Evolutionary conservation across 768 basidiomycete genomes (phyloP).

Genomic region (Gymnopilus junonius): DNA sequence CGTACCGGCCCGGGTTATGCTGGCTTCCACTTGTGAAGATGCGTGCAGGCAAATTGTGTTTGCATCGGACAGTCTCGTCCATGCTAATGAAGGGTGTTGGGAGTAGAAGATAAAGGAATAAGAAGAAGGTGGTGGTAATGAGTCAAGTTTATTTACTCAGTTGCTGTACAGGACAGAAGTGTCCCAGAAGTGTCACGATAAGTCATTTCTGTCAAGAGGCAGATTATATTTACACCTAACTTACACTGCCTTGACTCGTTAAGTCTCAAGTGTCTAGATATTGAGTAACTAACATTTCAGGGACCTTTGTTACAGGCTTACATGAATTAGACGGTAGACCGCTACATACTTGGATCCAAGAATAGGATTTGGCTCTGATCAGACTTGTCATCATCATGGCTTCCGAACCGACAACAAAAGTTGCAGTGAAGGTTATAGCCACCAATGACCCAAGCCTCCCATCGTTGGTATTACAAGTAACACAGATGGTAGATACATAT

Average conservation of each 20-base stretch:
- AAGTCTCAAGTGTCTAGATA: neutral
- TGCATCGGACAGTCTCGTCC: constrained; percentile 2
- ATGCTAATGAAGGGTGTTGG: too few relatives aligned
- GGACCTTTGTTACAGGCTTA: too few relatives aligned
- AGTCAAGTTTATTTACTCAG: neutral
- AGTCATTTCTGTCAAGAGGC: too few relatives aligned
- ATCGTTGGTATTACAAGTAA: constrained; percentile 68
- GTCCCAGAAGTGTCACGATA: neutral
- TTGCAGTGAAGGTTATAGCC: constrained; percentile 53
- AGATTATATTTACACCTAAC: too few relatives aligned
- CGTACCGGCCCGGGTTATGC: constrained; percentile 42
- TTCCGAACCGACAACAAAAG: constrained; percentile 24
- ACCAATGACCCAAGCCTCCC: constrained; percentile 56
- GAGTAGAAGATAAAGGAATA: neutral
- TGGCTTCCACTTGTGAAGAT: constrained; percentile 30
- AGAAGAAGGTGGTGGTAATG: neutral
- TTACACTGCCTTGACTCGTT: neutral
- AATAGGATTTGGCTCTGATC: neutral
- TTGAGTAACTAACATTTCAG: neutral
- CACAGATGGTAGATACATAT: constrained; percentile 69
- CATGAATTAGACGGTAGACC: too few relatives aligned
- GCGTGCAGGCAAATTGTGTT: constrained; percentile 8
- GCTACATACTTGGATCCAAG: neutral
- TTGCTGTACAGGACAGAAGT: neutral
- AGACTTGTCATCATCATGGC: constrained; percentile 15